Evolutionary conservation across 2,329 filamentous ascomycete genomes (phyloP), one percentile per base, ranked within the genome.

Genomic region (Verticillium tricorpus): DNA sequence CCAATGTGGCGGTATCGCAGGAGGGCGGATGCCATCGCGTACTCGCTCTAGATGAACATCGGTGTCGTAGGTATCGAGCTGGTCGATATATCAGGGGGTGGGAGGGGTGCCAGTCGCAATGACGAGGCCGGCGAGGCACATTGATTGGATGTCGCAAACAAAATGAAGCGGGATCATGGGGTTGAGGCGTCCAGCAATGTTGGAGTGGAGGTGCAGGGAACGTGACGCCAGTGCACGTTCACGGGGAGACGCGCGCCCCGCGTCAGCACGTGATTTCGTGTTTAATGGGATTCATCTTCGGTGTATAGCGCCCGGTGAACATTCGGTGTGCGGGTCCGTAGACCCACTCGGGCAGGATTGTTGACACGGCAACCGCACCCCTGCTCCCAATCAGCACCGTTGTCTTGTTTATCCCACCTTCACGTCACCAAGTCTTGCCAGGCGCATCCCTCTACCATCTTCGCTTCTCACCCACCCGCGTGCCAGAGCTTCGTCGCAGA

Each of bases 161-260:
- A 19, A 28, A 52, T 12, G 54, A 56, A 14, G 25, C 6, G 6
- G 28, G 9, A 19, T 14, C 54, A 32, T 17, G 28, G 54, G 54
- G 19, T 25, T 52, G 45, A 52, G 45, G 45, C 12, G 22, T 52
- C 9, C 19, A 52, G 8, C 19, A 25, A n/a, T 11, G 45, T 28
- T 1, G 8, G 19, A 19, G 45, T 52, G n/a, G 45, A 52, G 15
- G 45, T 22, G 11, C n/a, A 52, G n/a, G 45, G n/a, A 52, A 52
- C n/a, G 28, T 28, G 45, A 52, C 19, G 45, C 45, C 45, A 22
- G 45, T 52, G 45, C 45, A 52, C 45, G 64, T 66, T 66, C 64
- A 60, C 64, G 39, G 17, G 61, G 56, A 57, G 64, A 66, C 64
- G 63, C 64, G 64, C 58, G 40, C 11, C 15, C 57, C 63, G 64